A percentile compares a stretch with the other conserved stretches of the same genome.
Conservation (phyloP, 257 asterid species). For the Leonotis leonurus region DNA sequence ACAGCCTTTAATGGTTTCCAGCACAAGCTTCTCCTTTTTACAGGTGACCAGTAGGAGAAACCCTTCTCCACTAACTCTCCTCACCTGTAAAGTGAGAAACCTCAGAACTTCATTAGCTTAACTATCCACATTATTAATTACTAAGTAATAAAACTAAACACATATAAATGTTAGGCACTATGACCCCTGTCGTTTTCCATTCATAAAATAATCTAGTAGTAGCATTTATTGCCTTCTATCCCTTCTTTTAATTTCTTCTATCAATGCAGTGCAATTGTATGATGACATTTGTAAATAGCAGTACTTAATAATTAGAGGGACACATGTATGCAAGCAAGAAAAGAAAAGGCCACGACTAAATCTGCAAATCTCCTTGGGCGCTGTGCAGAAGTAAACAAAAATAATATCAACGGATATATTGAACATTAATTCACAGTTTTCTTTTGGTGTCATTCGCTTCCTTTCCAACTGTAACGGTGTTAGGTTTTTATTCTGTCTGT, state of each 20-base stretch:
- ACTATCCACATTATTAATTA: constrained; percentile 4
- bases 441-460: constrained; percentile 19
- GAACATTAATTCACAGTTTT: too few relatives aligned
- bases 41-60: constrained; percentile 19
- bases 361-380: constrained; percentile 47
- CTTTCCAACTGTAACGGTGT: background rate
- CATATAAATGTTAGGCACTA: constrained; percentile 18
- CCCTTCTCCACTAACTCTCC: constrained; percentile 32
- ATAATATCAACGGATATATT: constrained; percentile 20
- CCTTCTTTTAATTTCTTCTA: background rate
- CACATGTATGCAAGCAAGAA: constrained; percentile 13
- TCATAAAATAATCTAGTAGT: background rate
- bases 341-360: constrained; percentile 25
- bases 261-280: background rate
- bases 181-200: constrained; percentile 22
- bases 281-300: background rate
- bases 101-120: constrained; percentile 21
- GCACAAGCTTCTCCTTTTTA: constrained; percentile 22
- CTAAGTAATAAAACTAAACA: background rate
- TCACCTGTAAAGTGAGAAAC: constrained; percentile 28
- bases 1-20: constrained; percentile 9
- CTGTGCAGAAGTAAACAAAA: constrained; percentile 32
- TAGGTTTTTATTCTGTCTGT: constrained; percentile 7
- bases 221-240: background rate
- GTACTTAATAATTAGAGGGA: constrained; percentile 3